Conservation (phyloP, 495 filamentous ascomycete species). For the Hypomontagnella monticulosa region DNA sequence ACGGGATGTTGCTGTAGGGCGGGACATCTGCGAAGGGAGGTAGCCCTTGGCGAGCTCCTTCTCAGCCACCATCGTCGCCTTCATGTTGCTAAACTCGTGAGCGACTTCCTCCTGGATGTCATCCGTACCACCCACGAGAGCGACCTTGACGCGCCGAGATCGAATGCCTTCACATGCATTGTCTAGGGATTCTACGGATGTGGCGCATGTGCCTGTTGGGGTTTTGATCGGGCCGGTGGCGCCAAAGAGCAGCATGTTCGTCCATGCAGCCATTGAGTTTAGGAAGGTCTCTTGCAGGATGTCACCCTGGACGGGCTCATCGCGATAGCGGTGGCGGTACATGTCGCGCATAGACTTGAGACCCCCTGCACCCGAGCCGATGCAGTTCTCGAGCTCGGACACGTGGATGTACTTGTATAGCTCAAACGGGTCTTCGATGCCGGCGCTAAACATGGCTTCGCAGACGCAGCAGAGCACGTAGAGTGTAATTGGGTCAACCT, state of each 20-base stretch:
- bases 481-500: conserved; percentile 93
- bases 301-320: conserved; percentile 96
- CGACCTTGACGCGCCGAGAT: conserved; percentile 92
- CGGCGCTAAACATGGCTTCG: conserved; percentile 86
- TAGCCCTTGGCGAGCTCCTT: conserved; percentile 91
- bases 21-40: conserved; percentile 94
- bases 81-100: conserved; percentile 99
- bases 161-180: conserved; percentile 97
- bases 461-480: conserved; percentile 92
- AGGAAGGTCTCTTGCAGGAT: conserved; percentile 99
- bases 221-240: conserved; percentile 98
- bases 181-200: conserved; percentile 93
- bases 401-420: conserved; percentile 99
- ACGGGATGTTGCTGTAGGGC: conserved; percentile 92
- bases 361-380: conserved; percentile 96
- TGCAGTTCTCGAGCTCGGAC: conserved; percentile 95
- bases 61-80: conserved; percentile 95
- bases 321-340: conserved; percentile 94
- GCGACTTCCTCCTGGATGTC: conserved; percentile 98
- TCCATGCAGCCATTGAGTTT: conserved; percentile 98
- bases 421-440: conserved; percentile 97
- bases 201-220: conserved; percentile 95
- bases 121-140: conserved; percentile 97
- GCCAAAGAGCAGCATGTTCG: conserved; percentile 96
- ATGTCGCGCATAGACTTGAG: conserved; percentile 88